Conservation (phyloP, 176 grass and related monocot genomes). For the Alopecurus myosuroides region DNA sequence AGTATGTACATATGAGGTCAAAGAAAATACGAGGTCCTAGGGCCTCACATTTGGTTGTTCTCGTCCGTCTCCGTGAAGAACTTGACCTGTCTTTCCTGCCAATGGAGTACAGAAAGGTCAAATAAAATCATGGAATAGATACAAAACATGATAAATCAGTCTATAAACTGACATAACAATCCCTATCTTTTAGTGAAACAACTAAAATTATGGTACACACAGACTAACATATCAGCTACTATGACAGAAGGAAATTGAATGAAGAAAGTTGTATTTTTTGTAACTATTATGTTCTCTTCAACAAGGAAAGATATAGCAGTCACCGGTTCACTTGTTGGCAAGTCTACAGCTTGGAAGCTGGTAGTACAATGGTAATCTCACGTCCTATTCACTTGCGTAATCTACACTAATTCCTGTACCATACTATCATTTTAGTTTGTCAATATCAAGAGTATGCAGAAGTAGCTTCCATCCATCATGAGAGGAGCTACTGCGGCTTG, state of each 20-base stretch:
- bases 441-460: not conserved
- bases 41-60: slow-evolving; percentile 73
- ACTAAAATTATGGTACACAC: too few species aligned
- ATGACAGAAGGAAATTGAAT: not conserved
- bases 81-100: slow-evolving; percentile 89
- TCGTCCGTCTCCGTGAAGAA: slow-evolving; percentile 96
- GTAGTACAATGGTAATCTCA: not conserved
- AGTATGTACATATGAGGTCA: slow-evolving; percentile 12
- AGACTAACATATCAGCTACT: not conserved
- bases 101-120: not conserved
- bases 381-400: not conserved
- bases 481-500: too few species aligned
- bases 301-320: not conserved
- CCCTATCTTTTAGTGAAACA: not conserved
- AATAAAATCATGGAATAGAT: not conserved
- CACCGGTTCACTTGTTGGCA: not conserved
- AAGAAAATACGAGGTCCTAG: slow-evolving; percentile 54
- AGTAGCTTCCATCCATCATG: not conserved
- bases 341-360: not conserved
- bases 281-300: not conserved
- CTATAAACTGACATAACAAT: not conserved
- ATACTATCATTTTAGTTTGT: not conserved
- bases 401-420: not conserved
- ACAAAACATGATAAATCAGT: not conserved
- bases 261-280: not conserved